phyloP scores from a whole-genome alignment of 306 rosid species.

The Malus sieversii region DNA sequence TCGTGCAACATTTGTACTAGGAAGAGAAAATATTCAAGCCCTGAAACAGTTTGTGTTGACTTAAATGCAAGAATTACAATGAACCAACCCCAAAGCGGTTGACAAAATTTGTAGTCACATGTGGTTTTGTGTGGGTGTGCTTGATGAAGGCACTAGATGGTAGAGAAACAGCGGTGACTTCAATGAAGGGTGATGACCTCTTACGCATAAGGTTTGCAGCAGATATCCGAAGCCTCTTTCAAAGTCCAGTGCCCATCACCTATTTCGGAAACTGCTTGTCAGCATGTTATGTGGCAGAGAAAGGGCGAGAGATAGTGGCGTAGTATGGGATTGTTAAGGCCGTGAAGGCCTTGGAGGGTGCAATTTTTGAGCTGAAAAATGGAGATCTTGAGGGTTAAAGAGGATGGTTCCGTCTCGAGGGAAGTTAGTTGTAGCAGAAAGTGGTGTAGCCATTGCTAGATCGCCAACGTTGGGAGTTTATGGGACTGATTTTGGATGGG shows the following conservation, averaged over 20 bases:
- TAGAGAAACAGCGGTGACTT: neutral
- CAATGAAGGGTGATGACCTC: neutral
- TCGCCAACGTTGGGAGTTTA: constrained; percentile 8
- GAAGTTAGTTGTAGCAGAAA: neutral
- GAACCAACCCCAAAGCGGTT: neutral
- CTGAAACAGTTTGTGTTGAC: neutral
- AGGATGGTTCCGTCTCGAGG: neutral
- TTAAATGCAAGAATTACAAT: neutral
- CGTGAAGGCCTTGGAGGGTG: constrained; percentile 3
- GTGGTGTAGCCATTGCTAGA: neutral
- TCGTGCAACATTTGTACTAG: constrained; percentile 4
- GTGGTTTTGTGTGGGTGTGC: constrained; percentile 27
- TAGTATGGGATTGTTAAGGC: neutral
- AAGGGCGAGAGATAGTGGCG: neutral
- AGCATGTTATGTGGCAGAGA: neutral
- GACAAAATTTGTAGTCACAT: constrained; percentile 29
- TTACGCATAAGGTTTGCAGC: neutral
- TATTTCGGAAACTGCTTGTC: constrained; percentile 17
- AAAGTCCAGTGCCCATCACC: neutral
- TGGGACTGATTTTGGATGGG: constrained; percentile 13
- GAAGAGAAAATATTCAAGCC: neutral
- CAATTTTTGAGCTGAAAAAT: neutral
- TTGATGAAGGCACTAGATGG: neutral
- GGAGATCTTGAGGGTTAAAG: neutral
- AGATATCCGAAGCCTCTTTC: neutral